Evolutionary conservation across 1,139 yeast species (phyloP).

Genomic region (Sugiyamaella novakii): DNA sequence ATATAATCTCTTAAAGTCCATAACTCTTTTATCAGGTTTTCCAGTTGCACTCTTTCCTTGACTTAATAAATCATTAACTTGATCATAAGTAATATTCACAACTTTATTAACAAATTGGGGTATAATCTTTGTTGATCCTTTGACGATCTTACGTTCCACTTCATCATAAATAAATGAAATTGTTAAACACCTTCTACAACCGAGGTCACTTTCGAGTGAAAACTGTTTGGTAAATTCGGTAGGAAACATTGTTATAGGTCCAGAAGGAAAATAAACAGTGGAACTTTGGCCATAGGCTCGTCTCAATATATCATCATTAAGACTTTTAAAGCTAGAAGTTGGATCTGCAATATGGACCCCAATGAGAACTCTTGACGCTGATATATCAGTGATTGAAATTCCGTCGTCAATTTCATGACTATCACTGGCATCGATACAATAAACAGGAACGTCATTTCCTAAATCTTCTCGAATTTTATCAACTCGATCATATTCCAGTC

Average conservation of each 20-base stretch:
- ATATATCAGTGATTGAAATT: conserved; percentile 55
- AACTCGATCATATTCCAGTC: conserved; percentile 21
- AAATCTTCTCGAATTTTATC: conserved; percentile 24
- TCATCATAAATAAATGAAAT: conserved; percentile 48
- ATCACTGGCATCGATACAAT: conserved; percentile 77
- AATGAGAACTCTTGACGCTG: conserved; percentile 47
- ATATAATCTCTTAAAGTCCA: conserved; percentile 45
- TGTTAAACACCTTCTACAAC: conserved; percentile 53
- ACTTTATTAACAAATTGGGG: conserved; percentile 50
- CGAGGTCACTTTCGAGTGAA: conserved; percentile 46
- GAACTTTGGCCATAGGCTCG: conserved; percentile 64
- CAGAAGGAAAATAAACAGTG: conserved; percentile 77
- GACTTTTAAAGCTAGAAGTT: conserved; percentile 54
- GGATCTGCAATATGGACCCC: conserved; percentile 91
- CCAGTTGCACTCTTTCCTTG: conserved; percentile 13
- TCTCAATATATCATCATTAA: conserved; percentile 51
- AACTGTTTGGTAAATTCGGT: conserved; percentile 54
- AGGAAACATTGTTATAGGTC: conserved; percentile 73
- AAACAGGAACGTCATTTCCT: conserved; percentile 57
- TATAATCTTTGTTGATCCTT: conserved; percentile 26
- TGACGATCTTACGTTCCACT: conserved; percentile 36
- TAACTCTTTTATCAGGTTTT: conserved; percentile 3
- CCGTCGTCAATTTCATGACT: conserved; percentile 98
- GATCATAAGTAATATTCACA: conserved; percentile 52
- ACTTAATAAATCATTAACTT: conserved; percentile 49